Evolutionary conservation across 1,284 basidiomycete species (phyloP).

Genomic region (Somion occarium): DNA sequence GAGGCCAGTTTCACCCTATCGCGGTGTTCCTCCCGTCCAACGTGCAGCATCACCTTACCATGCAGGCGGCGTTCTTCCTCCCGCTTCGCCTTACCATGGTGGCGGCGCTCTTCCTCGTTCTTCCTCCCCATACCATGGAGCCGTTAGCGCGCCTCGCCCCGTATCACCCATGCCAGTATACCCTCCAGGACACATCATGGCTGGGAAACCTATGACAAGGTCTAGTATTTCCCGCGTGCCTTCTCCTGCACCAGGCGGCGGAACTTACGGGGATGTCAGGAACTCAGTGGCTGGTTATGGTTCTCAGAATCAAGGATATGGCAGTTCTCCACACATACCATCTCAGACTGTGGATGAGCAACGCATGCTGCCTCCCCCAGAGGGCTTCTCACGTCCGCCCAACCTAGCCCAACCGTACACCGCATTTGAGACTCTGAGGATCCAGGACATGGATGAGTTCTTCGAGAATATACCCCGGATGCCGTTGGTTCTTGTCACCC

Average conservation of each 20-base stretch:
- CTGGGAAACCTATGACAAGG: constrained; percentile 17
- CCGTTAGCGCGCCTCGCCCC: constrained; percentile 7
- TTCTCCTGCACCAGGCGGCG: constrained; percentile 18
- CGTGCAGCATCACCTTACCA: constrained; percentile 12
- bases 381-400: constrained; percentile 65
- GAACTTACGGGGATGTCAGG: not conserved
- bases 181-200: constrained; percentile 23
- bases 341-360: constrained; percentile 27
- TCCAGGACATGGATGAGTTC: constrained; percentile 72
- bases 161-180: constrained; percentile 17
- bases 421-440: constrained; percentile 62
- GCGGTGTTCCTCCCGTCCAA: not conserved
- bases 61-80: constrained; percentile 13
- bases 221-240: constrained; percentile 19
- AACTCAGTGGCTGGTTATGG: not conserved
- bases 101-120: constrained; percentile 18
- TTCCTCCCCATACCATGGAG: constrained; percentile 25
- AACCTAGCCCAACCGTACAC: constrained; percentile 64
- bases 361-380: constrained; percentile 53
- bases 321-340: constrained; percentile 19
- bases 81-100: constrained; percentile 17
- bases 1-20: constrained; percentile 17
- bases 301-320: constrained; percentile 6
- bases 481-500: constrained; percentile 66
- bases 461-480: constrained; percentile 60